phyloP scores from a whole-genome alignment of 306 rosid genomes.

The Clitoria ternatea region DNA sequence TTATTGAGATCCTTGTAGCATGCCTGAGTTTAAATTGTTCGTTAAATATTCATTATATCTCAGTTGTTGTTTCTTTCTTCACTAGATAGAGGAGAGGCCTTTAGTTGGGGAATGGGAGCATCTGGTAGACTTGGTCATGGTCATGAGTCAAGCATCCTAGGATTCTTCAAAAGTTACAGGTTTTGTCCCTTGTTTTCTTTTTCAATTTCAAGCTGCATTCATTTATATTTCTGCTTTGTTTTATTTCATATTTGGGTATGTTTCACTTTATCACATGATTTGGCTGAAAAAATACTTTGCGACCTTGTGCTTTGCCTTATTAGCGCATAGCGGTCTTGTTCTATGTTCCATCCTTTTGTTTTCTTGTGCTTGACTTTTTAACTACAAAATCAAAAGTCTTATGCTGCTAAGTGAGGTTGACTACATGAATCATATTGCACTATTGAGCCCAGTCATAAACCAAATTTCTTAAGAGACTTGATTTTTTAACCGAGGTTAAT shows the following conservation, averaged over 20 bases:
- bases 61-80: conserved; percentile 16
- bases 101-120: conserved; percentile 92
- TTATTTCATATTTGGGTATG: not conserved
- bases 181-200: conserved; percentile 19
- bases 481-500: no score
- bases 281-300: not conserved
- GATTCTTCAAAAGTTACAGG: conserved; percentile 70
- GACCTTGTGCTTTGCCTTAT: not conserved
- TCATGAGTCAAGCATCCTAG: conserved; percentile 57
- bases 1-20: not conserved
- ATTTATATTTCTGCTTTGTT: not conserved
- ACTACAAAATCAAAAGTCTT: no score
- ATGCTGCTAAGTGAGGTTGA: no score
- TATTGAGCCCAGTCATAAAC: no score
- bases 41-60: not conserved
- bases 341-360: not conserved
- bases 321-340: not conserved
- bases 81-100: conserved; percentile 74
- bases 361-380: not conserved
- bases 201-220: not conserved
- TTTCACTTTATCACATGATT: not conserved
- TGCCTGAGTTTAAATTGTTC: not conserved
- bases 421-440: no score
- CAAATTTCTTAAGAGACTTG: no score
- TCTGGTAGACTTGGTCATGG: conserved; percentile 97